phyloP scores from a whole-genome alignment of 192 early-diverging fungal species.

The Mortierella alpina region DNA sequence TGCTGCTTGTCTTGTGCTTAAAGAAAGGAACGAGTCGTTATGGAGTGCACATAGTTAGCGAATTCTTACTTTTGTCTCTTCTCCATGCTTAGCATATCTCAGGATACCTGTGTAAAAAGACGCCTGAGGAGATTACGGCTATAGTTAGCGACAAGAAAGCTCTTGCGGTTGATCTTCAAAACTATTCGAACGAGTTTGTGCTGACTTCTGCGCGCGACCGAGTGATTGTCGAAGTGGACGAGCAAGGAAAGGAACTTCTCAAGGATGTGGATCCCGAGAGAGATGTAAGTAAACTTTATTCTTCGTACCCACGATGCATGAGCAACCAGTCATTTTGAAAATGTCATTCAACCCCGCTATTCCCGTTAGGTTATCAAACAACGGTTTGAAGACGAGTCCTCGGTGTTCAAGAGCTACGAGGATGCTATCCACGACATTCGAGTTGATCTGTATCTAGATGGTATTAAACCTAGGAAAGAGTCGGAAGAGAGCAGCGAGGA shows the following conservation, averaged over 20 bases:
- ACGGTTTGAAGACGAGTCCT: slow-evolving; percentile 49
- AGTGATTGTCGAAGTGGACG: slow-evolving; percentile 55
- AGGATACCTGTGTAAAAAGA: slow-evolving; percentile 56
- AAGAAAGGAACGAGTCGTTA: background rate
- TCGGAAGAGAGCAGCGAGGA: slow-evolving; percentile 38
- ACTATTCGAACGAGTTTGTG: slow-evolving; percentile 57
- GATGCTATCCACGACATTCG: slow-evolving; percentile 53
- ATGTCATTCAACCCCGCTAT: background rate
- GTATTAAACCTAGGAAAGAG: slow-evolving; percentile 43
- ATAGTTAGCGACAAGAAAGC: slow-evolving; percentile 55
- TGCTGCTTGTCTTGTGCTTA: background rate
- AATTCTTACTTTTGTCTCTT: background rate
- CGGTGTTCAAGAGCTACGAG: slow-evolving; percentile 51
- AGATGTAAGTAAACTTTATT: slow-evolving; percentile 39
- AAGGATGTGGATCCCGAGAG: slow-evolving; percentile 53
- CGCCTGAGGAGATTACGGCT: slow-evolving; percentile 55
- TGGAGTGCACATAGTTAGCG: background rate
- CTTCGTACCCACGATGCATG: background rate
- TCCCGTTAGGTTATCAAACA: slow-evolving; percentile 50
- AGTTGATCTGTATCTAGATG: slow-evolving; percentile 43
- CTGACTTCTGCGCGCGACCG: slow-evolving; percentile 54
- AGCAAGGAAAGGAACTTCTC: slow-evolving; percentile 55
- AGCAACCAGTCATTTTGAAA: background rate
- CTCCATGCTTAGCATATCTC: slow-evolving; percentile 50
- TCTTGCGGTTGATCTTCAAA: slow-evolving; percentile 54